Conservation (phyloP, 148 eudicot genomes). For the Arbutus unedo region DNA sequence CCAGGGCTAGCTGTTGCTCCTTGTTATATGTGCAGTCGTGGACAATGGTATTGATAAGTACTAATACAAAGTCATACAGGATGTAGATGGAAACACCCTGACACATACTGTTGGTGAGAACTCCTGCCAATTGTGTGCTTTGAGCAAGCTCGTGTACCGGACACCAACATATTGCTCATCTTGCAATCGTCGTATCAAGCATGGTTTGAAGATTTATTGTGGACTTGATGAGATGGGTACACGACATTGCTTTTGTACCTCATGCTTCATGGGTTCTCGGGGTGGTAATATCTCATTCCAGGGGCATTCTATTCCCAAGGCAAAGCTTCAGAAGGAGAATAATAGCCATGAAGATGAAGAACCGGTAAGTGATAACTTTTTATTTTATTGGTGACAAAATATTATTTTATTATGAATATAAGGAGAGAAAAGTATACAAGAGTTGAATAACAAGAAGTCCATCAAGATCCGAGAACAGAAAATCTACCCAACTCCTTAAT, state of each 20-base stretch:
- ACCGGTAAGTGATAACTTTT: slow-evolving; percentile 40
- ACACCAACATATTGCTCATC: slow-evolving; percentile 68
- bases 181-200: slow-evolving; percentile 61
- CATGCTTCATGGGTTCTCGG: slow-evolving; percentile 50
- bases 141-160: slow-evolving; percentile 50
- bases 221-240: slow-evolving; percentile 42
- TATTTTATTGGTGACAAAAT: not conserved
- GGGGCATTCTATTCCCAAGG: slow-evolving; percentile 51
- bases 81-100: slow-evolving; percentile 26
- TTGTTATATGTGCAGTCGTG: not conserved
- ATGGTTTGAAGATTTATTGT: slow-evolving; percentile 38
- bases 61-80: slow-evolving; percentile 31
- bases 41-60: slow-evolving; percentile 2
- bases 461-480: not conserved
- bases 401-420: not conserved
- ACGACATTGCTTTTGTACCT: slow-evolving; percentile 50
- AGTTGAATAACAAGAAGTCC: not conserved
- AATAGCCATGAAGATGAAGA: slow-evolving; percentile 61
- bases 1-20: not conserved
- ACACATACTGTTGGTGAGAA: slow-evolving; percentile 35
- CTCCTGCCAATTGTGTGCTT: slow-evolving; percentile 63
- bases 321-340: slow-evolving; percentile 40
- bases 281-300: slow-evolving; percentile 38
- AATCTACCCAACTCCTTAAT: not conserved
- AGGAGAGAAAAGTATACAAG: not conserved